Conservation (phyloP, 2,329 filamentous ascomycete genomes). For the Fusarium torreyae region DNA sequence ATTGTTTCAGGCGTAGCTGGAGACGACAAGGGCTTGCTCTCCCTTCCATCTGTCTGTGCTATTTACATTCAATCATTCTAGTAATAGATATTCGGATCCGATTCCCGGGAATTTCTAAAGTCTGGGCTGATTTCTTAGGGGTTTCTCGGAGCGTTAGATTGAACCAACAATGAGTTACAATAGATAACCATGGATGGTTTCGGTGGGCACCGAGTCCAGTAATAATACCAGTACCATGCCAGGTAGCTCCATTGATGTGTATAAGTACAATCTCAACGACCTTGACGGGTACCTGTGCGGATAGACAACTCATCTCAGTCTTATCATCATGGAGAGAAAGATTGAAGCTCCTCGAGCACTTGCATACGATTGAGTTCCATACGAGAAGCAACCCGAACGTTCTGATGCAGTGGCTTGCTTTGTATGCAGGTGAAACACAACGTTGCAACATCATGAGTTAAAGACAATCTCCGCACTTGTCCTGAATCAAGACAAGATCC, state of each 20-base stretch:
- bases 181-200: background rate
- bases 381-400: slow-evolving; percentile 12
- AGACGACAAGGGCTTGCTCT: slow-evolving; percentile 42
- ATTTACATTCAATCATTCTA: slow-evolving; percentile 24
- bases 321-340: background rate
- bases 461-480: slow-evolving; percentile 14
- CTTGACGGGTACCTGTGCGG: slow-evolving; percentile 28
- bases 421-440: slow-evolving; percentile 40
- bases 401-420: slow-evolving; percentile 46
- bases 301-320: background rate
- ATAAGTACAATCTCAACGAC: slow-evolving; percentile 12
- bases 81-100: slow-evolving; percentile 30
- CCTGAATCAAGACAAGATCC: slow-evolving; percentile 22
- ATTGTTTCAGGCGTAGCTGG: slow-evolving; percentile 45
- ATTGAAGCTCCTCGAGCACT: slow-evolving; percentile 25
- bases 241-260: slow-evolving; percentile 18
- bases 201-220: slow-evolving; percentile 9
- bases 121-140: slow-evolving; percentile 22
- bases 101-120: slow-evolving; percentile 26
- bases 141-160: slow-evolving; percentile 17
- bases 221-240: slow-evolving; percentile 8
- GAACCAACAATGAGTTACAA: slow-evolving; percentile 11
- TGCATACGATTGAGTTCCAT: slow-evolving; percentile 32
- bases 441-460: slow-evolving; percentile 28
- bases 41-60: slow-evolving; percentile 33